Percentiles rank a stretch among this genome's conserved stretches.
Evolutionary conservation across 2,329 filamentous ascomycete species (phyloP).

Genomic region (Pseudogymnoascus sp.): DNA sequence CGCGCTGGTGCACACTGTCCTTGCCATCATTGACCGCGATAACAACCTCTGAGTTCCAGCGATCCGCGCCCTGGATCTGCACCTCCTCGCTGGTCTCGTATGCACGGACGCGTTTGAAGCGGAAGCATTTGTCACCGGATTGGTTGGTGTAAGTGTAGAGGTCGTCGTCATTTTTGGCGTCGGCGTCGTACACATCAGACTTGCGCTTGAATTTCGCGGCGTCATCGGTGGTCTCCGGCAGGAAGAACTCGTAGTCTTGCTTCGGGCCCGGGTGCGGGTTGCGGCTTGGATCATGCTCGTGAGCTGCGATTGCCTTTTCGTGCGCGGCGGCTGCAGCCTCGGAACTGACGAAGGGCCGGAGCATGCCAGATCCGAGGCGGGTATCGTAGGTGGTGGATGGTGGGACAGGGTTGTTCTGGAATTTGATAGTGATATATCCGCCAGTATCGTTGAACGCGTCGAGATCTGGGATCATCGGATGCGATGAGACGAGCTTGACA

Average conservation of each 20-base stretch:
- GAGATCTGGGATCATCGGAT: constrained; percentile 57
- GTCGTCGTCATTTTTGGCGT: constrained; percentile 42
- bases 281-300: constrained; percentile 49
- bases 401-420: constrained; percentile 56
- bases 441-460: constrained; percentile 64
- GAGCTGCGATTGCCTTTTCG: constrained; percentile 43
- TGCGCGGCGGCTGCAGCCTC: constrained; percentile 46
- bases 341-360: constrained; percentile 52
- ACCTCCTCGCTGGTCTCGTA: constrained; percentile 52
- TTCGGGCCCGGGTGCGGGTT: constrained; percentile 50
- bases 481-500: constrained; percentile 52
- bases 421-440: constrained; percentile 63
- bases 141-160: constrained; percentile 48
- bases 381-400: constrained; percentile 47
- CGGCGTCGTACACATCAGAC: constrained; percentile 51
- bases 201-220: constrained; percentile 51
- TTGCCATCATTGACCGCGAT: constrained; percentile 50
- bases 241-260: constrained; percentile 62
- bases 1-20: constrained; percentile 45
- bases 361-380: constrained; percentile 53
- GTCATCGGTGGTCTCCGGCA: constrained; percentile 42
- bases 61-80: constrained; percentile 50
- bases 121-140: constrained; percentile 44
- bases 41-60: constrained; percentile 59
- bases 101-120: constrained; percentile 53